Evolutionary conservation across 2,329 filamentous ascomycete species (phyloP), one percentile per base, ranked within the genome.

Genomic region (Pseudocercospora crystallina): DNA sequence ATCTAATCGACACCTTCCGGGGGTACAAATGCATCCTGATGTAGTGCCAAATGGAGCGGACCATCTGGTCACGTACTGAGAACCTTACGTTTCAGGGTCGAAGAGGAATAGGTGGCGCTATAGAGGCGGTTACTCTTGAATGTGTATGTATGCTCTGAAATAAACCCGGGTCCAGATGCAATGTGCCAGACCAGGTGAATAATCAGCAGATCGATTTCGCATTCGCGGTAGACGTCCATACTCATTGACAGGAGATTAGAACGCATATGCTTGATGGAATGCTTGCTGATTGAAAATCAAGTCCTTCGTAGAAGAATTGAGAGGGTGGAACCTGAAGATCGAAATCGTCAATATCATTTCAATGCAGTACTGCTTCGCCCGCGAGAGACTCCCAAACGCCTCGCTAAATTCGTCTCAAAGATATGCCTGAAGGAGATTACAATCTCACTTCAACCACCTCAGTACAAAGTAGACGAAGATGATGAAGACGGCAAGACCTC

Each of bases 401-500:
- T 46, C 47, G 51, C 51, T 54, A 50, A 50, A 50, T 36, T 13
- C 17, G 41, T 34, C 8, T 20, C 37, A 34, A 40, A 35, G 35
- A 2, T 36, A 20, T 40, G 38, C 15, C 13, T 12, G 11, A 29
- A 20, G 15, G 5, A 15, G 17, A 13, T 42, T 15, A 39, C 35
- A 26, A 36, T 13, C 14, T 78, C 71, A 92, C 68, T 89, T 77
- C 72, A 99, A 70, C 68, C 83, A 97, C 72, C 91, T 87, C 66
- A 99, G 68, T 49, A 95, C 90, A 58, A 94, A 73, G 84, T 90
- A 97, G 71, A 92, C 96, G 68, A 99, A 99, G 33, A 81, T 67
- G 64, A 97, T 88, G 71, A 99, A 99, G 32, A 94, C 72, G 5
- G 95, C 72, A 2, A 92, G 90, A 0, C 94, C 90, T 0, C 77